phyloP scores from a whole-genome alignment of 192 early-diverging fungal species.

The Coemansia sp. region DNA sequence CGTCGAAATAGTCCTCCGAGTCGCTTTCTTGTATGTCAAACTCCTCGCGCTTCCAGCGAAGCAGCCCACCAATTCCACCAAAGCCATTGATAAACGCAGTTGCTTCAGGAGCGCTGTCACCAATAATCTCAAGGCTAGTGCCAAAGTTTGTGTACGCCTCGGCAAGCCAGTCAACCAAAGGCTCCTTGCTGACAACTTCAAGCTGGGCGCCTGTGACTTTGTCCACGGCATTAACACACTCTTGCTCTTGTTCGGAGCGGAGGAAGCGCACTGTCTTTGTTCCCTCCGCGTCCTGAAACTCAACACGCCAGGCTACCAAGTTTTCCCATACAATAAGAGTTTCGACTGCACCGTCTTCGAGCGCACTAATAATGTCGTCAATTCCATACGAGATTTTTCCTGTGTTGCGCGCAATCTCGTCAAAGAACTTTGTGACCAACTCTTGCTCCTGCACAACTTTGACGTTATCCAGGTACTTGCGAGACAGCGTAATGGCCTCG shows the following conservation, averaged over 20 bases:
- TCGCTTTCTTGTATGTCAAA: slow-evolving; percentile 66
- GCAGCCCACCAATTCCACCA: slow-evolving; percentile 94
- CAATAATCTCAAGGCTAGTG: slow-evolving; percentile 91
- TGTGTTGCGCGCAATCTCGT: slow-evolving; percentile 94
- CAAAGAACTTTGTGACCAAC: slow-evolving; percentile 93
- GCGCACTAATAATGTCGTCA: slow-evolving; percentile 91
- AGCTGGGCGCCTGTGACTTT: slow-evolving; percentile 69
- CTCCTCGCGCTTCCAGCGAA: slow-evolving; percentile 97
- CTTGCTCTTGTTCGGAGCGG: slow-evolving; percentile 83
- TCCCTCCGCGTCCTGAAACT: slow-evolving; percentile 73
- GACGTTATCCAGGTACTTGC: slow-evolving; percentile 90
- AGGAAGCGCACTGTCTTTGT: slow-evolving; percentile 71
- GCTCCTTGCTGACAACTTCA: slow-evolving; percentile 76
- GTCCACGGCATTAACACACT: slow-evolving; percentile 70
- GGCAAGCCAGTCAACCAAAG: slow-evolving; percentile 96
- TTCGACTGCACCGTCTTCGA: slow-evolving; percentile 98
- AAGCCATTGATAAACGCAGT: slow-evolving; percentile 98
- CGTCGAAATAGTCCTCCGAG: slow-evolving; percentile 76
- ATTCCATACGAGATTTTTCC: slow-evolving; percentile 96
- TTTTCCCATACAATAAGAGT: slow-evolving; percentile 97
- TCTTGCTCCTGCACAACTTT: slow-evolving; percentile 99
- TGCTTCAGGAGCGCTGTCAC: slow-evolving; percentile 93
- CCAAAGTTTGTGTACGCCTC: slow-evolving; percentile 97
- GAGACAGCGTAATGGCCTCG: slow-evolving; percentile 92
- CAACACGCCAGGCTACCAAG: slow-evolving; percentile 77